Base-by-base conservation (phyloP, 345 rosid species). In the Eucalyptus guilfoylei region DNA sequence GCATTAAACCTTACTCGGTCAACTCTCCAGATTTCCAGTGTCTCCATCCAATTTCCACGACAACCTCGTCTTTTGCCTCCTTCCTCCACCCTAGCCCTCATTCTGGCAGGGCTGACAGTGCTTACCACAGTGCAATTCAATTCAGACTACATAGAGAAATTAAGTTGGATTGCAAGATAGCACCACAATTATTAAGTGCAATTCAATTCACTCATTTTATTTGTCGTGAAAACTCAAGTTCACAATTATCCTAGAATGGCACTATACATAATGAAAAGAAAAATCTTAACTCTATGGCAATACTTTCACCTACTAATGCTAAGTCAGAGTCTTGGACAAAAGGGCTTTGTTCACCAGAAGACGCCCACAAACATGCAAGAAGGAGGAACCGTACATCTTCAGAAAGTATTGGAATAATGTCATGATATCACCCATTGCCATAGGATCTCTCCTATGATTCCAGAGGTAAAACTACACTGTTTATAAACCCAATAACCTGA, bases 61-160 rank as follows among this genome's bases (percentile, higher is more conserved):
- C 5, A 2, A 9, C 15, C 32, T 3, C 1, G 1, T 62, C 14
- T 49, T 28, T 62, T 62, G 69, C 14, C 34, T 28, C 9, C 69
- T 30, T 62, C 69, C 34, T 62, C 34, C 69, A 62, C 69, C 0
- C 3, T 62, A 28, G 34, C 30, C 69, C 69, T 30, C 1, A 28
- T 62, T 28, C 2, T 13, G 17, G 69, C 9, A 30, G 4, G 30
- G 32, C 0, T 12, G 4, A 62, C 0, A 62, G 9, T 1, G 1
- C 69, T 62, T 16, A n/a, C 32, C 9, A 30, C 9, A 13, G 16
- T 13, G 69, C 32, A 62, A 30, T 58, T 58, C 64, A n/a, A 62
- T 1, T 30, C 5, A 7, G 3, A 62, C 3, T 14, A 0, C 34
- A 62, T 6, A 62, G 17, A 30, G 16, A 62, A 28, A 28, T 62